Base-by-base conservation (phyloP, 495 filamentous ascomycete genomes). In the Chaetomium fimeti region DNA sequence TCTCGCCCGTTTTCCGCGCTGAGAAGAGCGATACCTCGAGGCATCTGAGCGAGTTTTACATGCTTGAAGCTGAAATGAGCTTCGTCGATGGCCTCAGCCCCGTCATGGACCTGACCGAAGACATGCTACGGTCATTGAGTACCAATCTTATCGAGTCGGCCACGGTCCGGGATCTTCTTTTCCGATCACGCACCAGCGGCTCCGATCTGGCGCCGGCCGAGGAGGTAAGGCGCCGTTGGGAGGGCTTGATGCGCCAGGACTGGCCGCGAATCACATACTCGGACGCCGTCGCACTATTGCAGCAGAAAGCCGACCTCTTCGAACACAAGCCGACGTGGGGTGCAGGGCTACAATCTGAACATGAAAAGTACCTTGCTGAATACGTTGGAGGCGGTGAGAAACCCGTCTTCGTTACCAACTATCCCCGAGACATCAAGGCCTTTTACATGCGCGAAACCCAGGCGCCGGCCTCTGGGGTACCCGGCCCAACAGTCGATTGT, bases 21-120 rank as follows among this genome's bases (percentile, higher is more conserved):
- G 94, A 98, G 73, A 90, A 86, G 76, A 97, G 92, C 73, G 92
- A 97, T 75, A 98, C 94, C 7, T 85, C 92, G 18, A 89, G 95
- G 42, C 94, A 98, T 77, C 80, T 98, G 53, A 96, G 91, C 78
- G 94, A 98, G 70, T 98, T 98, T 74, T 98, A 97, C 77, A 98
- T 98, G 94, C 84, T 98, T 2, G 94, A 98, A 76, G 92, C 87
- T 9, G 94, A 98, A 75, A 77, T 90, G 58, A 87, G 84, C 72
- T 97, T 96, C 73, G 86, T 88, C 57, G 79, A 90, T 32, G 80
- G 86, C 54, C 75, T 97, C 24, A 76, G 80, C 48, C 77, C 80
- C 11, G 81, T 98, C 62, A 92, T 96, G 80, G 79, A 87, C 63
- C 71, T 94, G 11, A 83, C 90, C n/a, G 91, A 98, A 75, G 76